Conservation (phyloP, 2,329 filamentous ascomycete species). For the Colletotrichum sojae region DNA sequence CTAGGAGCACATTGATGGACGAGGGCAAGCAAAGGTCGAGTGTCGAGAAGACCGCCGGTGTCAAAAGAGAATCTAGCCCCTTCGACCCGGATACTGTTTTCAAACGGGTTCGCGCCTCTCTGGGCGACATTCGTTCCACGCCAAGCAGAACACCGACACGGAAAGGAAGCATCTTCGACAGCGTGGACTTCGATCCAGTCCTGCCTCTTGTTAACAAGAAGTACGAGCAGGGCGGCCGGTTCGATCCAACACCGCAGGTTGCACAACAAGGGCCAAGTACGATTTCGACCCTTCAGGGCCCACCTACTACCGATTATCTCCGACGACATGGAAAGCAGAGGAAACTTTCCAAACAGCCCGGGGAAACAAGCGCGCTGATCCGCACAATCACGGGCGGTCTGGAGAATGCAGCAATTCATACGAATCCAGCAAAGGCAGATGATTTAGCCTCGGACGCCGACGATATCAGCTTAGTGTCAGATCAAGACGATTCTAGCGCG, state of each 20-base stretch:
- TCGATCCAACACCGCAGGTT: constrained; percentile 57
- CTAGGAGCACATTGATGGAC: constrained; percentile 66
- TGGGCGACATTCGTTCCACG: constrained; percentile 47
- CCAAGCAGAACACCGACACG: constrained; percentile 46
- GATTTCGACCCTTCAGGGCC: constrained; percentile 50
- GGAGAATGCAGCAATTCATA: constrained; percentile 52
- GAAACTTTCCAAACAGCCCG: constrained; percentile 49
- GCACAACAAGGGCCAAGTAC: constrained; percentile 47
- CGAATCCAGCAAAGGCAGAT: constrained; percentile 57
- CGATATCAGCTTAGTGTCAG: constrained; percentile 67
- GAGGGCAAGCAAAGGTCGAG: constrained; percentile 51
- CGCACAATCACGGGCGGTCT: constrained; percentile 53
- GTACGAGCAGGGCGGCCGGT: constrained; percentile 70
- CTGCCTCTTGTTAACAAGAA: constrained; percentile 70
- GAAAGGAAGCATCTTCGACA: constrained; percentile 66
- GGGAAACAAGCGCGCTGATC: constrained; percentile 50
- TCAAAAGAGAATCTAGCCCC: constrained; percentile 69
- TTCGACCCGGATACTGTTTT: constrained; percentile 72
- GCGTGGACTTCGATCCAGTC: constrained; percentile 67
- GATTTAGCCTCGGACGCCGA: constrained; percentile 61
- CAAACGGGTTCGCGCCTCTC: constrained; percentile 68
- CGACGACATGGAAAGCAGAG: constrained; percentile 61
- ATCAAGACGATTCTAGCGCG: constrained; percentile 68
- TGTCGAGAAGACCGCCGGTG: constrained; percentile 39
- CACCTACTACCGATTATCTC: constrained; percentile 64